A percentile compares a stretch with the other conserved stretches of the same genome.
phyloP scores from a whole-genome alignment of 495 filamentous ascomycete genomes.

The Penicillium odoratum region DNA sequence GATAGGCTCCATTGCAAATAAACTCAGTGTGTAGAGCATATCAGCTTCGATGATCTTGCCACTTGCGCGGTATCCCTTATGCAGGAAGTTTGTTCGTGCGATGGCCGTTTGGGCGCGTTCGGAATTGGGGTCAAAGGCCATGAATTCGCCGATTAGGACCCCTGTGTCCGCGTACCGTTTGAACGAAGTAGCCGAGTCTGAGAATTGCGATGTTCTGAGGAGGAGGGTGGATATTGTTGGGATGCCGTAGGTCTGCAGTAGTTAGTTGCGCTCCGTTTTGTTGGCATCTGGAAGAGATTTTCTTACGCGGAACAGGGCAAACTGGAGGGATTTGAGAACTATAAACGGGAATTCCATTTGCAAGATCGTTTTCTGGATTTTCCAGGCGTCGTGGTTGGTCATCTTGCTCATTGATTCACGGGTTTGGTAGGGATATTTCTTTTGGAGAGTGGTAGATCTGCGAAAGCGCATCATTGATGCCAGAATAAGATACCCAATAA shows the following conservation, averaged over 20 bases:
- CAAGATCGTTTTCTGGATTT: constrained; percentile 49
- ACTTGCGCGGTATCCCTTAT: constrained; percentile 53
- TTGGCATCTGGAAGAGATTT: not conserved
- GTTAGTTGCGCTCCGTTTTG: no score
- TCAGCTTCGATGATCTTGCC: constrained; percentile 63
- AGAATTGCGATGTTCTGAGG: constrained; percentile 57
- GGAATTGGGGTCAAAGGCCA: constrained; percentile 45
- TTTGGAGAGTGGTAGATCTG: constrained; percentile 42
- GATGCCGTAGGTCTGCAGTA: constrained; percentile 61
- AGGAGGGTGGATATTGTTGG: constrained; percentile 61
- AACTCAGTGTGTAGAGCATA: constrained; percentile 63
- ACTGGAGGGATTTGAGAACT: constrained; percentile 55
- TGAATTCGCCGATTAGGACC: constrained; percentile 57
- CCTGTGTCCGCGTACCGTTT: constrained; percentile 67
- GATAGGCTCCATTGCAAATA: constrained; percentile 60
- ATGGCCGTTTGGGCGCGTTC: constrained; percentile 54
- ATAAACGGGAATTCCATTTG: constrained; percentile 57
- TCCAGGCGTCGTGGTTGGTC: constrained; percentile 59
- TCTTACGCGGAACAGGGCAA: constrained; percentile 60
- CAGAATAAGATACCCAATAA: constrained; percentile 24
- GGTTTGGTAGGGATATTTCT: constrained; percentile 47
- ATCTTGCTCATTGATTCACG: constrained; percentile 53
- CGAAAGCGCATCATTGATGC: constrained; percentile 45
- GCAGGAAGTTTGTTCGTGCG: constrained; percentile 66
- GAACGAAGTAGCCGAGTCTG: constrained; percentile 46